These are phyloP conservation scores for Closterium sp. DNA, from an alignment of 139 green algal genomes.

Conservation along the genomic window DNA sequence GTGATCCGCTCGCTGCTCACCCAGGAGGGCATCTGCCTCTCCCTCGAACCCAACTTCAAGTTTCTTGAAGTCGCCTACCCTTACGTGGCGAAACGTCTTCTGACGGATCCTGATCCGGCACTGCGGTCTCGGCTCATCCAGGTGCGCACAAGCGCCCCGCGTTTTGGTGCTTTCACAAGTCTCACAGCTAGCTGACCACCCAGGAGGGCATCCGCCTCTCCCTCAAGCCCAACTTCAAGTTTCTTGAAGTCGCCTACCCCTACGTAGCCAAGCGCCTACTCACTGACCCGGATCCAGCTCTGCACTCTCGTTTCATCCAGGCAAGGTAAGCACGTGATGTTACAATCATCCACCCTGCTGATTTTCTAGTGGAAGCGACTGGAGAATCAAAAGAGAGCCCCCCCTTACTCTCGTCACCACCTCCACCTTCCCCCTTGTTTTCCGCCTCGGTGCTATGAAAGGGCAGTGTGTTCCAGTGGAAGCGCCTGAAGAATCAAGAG, in stretches of 20 bases:
- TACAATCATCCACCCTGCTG: too few relatives aligned
- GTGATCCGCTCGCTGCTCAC: conserved; percentile 77
- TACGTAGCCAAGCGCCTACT: conserved; percentile 90
- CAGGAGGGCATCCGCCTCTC: conserved; percentile 98
- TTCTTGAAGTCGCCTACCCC: conserved; percentile 72
- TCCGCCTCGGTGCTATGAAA: too few relatives aligned
- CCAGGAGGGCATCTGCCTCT: conserved; percentile 98
- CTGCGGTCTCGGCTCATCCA: conserved; percentile 89
- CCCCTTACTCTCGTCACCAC: too few relatives aligned
- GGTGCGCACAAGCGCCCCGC: conserved; percentile 39
- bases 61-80: conserved; percentile 72
- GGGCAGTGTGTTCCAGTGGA: too few relatives aligned
- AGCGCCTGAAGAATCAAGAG: too few relatives aligned
- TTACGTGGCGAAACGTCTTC: conserved; percentile 85
- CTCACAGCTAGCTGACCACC: conserved; percentile 61
- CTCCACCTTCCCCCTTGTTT: too few relatives aligned
- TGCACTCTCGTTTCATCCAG: conserved; percentile 88
- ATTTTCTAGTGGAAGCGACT: conserved; percentile 91
- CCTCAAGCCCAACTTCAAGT: conserved; percentile 92
- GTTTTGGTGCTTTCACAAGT: too few relatives aligned
- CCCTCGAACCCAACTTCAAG: conserved; percentile 89
- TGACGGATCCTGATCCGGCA: conserved; percentile 93
- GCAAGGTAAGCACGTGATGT: too few relatives aligned
- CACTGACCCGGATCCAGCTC: conserved; percentile 90
- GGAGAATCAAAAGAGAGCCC: too few relatives aligned